These are phyloP conservation scores for Paxillus rubicundulus DNA, from an alignment of 768 basidiomycete genomes.

Conservation along the genomic window DNA sequence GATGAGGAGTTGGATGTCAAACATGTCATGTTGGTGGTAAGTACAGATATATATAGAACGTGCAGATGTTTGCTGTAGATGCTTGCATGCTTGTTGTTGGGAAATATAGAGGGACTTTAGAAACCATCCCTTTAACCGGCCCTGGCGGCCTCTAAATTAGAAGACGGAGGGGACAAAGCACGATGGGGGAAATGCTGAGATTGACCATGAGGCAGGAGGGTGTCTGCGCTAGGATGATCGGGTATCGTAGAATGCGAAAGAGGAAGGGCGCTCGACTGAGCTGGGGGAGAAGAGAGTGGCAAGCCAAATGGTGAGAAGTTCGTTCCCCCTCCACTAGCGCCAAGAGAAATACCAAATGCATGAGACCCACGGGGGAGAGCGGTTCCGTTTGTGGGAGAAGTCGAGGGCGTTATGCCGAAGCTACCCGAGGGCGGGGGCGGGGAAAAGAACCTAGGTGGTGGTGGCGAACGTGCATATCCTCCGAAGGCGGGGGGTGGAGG, in stretches of 20 bases:
- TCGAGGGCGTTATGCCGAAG: conserved; percentile 26
- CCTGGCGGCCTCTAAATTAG: conserved; percentile 39
- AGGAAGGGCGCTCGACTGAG: conserved; percentile 25
- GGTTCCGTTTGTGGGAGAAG: conserved; percentile 24
- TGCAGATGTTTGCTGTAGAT: conserved; percentile 40
- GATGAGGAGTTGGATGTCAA: conserved; percentile 33
- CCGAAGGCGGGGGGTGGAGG: conserved; percentile 24
- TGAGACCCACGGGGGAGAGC: conserved; percentile 31
- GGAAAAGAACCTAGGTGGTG: conserved; percentile 34
- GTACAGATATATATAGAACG: conserved; percentile 41
- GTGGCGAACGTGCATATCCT: conserved; percentile 33
- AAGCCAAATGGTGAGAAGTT: conserved; percentile 33
- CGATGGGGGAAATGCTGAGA: conserved; percentile 39
- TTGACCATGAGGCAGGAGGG: conserved; percentile 32
- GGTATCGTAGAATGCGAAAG: conserved; percentile 36
- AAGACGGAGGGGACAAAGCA: conserved; percentile 37
- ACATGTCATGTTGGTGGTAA: conserved; percentile 36
- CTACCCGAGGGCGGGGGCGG: conserved; percentile 29
- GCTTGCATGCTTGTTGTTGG: conserved; percentile 37
- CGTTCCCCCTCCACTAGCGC: conserved; percentile 18
- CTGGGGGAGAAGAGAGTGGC: conserved; percentile 30
- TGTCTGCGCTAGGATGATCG: conserved; percentile 34
- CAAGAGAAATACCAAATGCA: conserved; percentile 31
- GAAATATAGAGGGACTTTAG: conserved; percentile 38
- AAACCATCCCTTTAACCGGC: conserved; percentile 39